A percentile compares a stretch with the other conserved stretches of the same genome.
These are phyloP conservation scores for Erythrobasidium hasegawianum DNA, from an alignment of 1,284 basidiomycete genomes.

Conservation along the genomic window DNA sequence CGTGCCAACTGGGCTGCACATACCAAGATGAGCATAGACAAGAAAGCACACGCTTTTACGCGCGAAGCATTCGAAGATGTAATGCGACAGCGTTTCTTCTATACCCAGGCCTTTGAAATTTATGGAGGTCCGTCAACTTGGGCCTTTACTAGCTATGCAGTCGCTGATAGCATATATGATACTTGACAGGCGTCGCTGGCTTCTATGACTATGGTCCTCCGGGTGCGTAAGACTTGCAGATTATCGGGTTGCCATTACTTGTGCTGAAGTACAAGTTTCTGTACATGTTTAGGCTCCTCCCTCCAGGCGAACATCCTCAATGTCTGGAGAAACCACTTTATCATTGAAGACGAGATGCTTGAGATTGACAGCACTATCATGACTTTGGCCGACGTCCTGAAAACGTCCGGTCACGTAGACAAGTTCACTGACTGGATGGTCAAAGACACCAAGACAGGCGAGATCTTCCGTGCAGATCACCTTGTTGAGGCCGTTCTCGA, in stretches of 20 bases:
- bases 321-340: slow-evolving; percentile 97
- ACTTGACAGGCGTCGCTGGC: slow-evolving; percentile 68
- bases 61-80: slow-evolving; percentile 80
- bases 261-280: neutral
- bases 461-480: slow-evolving; percentile 96
- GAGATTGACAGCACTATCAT: slow-evolving; percentile 98
- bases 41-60: slow-evolving; percentile 82
- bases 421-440: slow-evolving; percentile 99
- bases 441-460: slow-evolving; percentile 88
- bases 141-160: slow-evolving; percentile 26
- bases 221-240: slow-evolving; percentile 26
- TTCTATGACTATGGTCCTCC: slow-evolving; percentile 78
- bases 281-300: slow-evolving; percentile 68
- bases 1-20: no score
- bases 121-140: slow-evolving; percentile 73
- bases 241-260: neutral
- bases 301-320: slow-evolving; percentile 95
- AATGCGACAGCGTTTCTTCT: slow-evolving; percentile 92
- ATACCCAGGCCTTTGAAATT: slow-evolving; percentile 96
- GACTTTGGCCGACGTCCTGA: slow-evolving; percentile 91
- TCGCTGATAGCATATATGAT: neutral
- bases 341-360: slow-evolving; percentile 97
- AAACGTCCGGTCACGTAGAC: slow-evolving; percentile 96
- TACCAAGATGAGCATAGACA: slow-evolving; percentile 60
- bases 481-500: slow-evolving; percentile 91